These are phyloP conservation scores for Boletus coccyginus DNA, from an alignment of 768 basidiomycete genomes.

Conservation along the genomic window DNA sequence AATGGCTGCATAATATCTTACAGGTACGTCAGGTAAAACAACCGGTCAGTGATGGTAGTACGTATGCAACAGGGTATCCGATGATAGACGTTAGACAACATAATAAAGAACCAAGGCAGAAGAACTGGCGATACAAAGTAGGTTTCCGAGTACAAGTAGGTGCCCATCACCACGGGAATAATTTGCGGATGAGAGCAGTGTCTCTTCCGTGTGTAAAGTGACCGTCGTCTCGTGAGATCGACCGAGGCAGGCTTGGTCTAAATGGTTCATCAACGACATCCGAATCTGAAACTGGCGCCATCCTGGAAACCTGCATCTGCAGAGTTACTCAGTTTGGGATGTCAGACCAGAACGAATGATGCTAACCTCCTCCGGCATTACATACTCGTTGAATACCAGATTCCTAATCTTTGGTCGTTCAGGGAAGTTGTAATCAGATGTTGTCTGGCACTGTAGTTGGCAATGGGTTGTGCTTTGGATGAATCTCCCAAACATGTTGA, in stretches of 20 bases:
- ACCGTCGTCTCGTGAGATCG: conserved; percentile 31
- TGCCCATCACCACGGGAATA: conserved; percentile 43
- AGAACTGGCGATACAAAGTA: conserved; percentile 29
- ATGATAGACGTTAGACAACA: conserved; percentile 27
- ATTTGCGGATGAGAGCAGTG: conserved; percentile 45
- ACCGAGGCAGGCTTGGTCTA: conserved; percentile 30
- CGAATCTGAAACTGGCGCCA: conserved; percentile 48
- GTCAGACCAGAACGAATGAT: not conserved
- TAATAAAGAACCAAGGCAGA: conserved; percentile 26
- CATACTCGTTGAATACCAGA: conserved; percentile 50
- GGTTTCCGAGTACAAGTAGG: conserved; percentile 20
- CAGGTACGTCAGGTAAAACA: conserved; percentile 25
- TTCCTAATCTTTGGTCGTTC: conserved; percentile 53
- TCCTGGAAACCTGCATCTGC: conserved; percentile 67
- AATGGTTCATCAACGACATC: conserved; percentile 43
- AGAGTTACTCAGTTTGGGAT: conserved; percentile 1
- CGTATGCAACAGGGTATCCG: conserved; percentile 38
- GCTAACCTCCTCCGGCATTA: conserved; percentile 72
- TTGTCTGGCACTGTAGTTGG: conserved; percentile 66
- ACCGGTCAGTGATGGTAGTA: conserved; percentile 31
- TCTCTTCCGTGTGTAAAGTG: conserved; percentile 37
- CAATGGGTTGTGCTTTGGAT: conserved; percentile 75
- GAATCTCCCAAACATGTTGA: conserved; percentile 87
- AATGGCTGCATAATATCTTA: conserved; percentile 21
- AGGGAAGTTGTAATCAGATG: conserved; percentile 60